These are phyloP conservation scores for Hymenoscyphus albidus DNA, from an alignment of 2,329 filamentous ascomycete genomes.

Conservation along the genomic window DNA sequence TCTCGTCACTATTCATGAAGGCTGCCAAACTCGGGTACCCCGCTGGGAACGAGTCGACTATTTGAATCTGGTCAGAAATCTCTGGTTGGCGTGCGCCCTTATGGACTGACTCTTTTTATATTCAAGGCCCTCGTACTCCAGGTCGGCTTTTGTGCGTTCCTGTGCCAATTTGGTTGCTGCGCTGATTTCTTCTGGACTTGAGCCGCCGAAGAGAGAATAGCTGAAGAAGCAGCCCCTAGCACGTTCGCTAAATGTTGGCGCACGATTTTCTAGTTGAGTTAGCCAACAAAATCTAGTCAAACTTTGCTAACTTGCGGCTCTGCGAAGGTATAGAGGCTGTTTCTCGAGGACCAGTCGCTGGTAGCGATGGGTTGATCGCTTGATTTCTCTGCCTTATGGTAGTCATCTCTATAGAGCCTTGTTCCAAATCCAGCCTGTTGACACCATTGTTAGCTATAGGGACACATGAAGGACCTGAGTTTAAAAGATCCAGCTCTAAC, in stretches of 20 bases:
- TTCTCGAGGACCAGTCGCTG: not conserved
- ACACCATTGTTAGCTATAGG: not conserved
- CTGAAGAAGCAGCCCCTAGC: not conserved
- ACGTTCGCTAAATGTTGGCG: not conserved
- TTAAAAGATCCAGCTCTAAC: not conserved
- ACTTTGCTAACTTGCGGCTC: not conserved
- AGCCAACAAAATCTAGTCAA: not conserved
- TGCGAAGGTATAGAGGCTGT: not conserved
- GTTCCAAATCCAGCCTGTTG: not conserved
- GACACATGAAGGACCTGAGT: not conserved
- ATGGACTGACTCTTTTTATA: conserved; percentile 12
- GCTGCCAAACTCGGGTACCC: conserved; percentile 20
- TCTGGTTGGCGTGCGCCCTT: not conserved
- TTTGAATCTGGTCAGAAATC: not conserved
- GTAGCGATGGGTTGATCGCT: not conserved
- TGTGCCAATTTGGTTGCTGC: not conserved
- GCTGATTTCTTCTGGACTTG: not conserved
- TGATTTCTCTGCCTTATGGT: not conserved
- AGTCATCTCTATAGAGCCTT: not conserved
- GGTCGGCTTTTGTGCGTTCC: not conserved
- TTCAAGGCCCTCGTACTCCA: conserved; percentile 7
- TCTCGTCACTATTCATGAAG: conserved; percentile 17
- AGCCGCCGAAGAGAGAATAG: not conserved
- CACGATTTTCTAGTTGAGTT: not conserved
- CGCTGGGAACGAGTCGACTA: conserved; percentile 15